Evolutionary conservation across 2,329 filamentous ascomycete genomes (phyloP).

Genomic region (Monosporascus sp.): DNA sequence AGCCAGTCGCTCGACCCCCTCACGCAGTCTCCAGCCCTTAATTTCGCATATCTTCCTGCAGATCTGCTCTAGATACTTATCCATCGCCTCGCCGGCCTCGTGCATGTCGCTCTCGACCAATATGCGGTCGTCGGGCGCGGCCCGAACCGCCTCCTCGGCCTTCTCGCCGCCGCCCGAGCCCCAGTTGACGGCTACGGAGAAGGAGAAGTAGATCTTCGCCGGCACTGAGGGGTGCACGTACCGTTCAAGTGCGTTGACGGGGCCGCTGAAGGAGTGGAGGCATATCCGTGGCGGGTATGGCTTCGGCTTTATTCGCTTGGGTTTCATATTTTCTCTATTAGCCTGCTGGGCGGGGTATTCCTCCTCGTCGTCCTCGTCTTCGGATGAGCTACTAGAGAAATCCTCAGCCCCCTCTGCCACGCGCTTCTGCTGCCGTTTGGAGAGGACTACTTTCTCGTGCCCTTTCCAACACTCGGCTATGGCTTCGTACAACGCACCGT

Average conservation of each 20-base stretch:
- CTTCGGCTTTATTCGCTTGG: conserved; percentile 31
- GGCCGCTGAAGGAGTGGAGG: conserved; percentile 87
- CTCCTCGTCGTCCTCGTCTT: conserved; percentile 32
- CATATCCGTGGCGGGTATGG: conserved; percentile 86
- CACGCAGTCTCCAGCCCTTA: conserved; percentile 70
- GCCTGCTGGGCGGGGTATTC: conserved; percentile 15
- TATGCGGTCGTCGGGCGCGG: conserved; percentile 71
- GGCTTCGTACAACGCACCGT: conserved; percentile 63
- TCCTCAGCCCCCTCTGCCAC: conserved; percentile 44
- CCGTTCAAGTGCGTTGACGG: conserved; percentile 67
- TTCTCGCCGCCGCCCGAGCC: conserved; percentile 41
- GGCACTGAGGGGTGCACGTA: conserved; percentile 72
- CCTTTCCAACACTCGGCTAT: conserved; percentile 65
- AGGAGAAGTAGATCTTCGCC: conserved; percentile 77
- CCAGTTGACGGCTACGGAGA: conserved; percentile 80
- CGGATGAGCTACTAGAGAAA: conserved; percentile 31
- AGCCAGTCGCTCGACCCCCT: conserved; percentile 63
- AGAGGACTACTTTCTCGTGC: conserved; percentile 56
- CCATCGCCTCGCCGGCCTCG: conserved; percentile 75
- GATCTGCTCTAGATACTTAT: conserved; percentile 68
- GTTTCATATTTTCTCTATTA: conserved; percentile 13
- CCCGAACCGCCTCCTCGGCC: conserved; percentile 61
- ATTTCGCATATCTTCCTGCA: conserved; percentile 70
- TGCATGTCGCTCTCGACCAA: conserved; percentile 90
- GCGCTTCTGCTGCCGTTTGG: conserved; percentile 51